Evolutionary conservation across 306 rosid species (phyloP).

Genomic region (Gillenia trifoliata): DNA sequence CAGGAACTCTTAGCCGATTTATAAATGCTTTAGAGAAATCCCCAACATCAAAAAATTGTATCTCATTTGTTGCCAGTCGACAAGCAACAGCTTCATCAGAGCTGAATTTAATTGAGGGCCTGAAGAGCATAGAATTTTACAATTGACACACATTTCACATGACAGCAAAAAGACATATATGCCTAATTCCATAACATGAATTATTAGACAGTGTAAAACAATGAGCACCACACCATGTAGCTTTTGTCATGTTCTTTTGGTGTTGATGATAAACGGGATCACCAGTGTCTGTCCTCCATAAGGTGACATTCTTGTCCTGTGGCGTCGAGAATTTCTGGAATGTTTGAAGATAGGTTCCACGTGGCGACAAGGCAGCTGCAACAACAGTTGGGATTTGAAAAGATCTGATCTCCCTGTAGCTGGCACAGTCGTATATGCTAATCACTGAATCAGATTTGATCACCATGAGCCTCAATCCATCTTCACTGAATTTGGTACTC

Average conservation of each 20-base stretch:
- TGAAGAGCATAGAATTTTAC: conserved; percentile 20
- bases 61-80: conserved; percentile 79
- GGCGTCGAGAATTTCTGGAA: conserved; percentile 64
- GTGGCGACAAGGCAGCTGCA: conserved; percentile 64
- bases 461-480: conserved; percentile 71
- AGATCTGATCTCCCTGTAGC: conserved; percentile 52
- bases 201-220: background rate
- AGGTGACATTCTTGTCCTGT: conserved; percentile 64
- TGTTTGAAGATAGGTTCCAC: conserved; percentile 71
- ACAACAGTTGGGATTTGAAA: conserved; percentile 57
- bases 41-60: conserved; percentile 65
- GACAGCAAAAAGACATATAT: background rate
- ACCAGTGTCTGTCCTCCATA: conserved; percentile 66
- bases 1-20: conserved; percentile 60
- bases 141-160: background rate
- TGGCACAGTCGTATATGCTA: conserved; percentile 45
- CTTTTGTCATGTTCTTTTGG: conserved; percentile 67
- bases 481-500: conserved; percentile 61
- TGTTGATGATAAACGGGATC: conserved; percentile 53
- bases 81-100: conserved; percentile 73
- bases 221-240: conserved; percentile 47
- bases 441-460: conserved; percentile 49
- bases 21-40: conserved; percentile 72
- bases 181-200: background rate
- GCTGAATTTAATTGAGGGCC: conserved; percentile 86